A percentile compares a stretch with the other conserved stretches of the same genome.
phyloP scores from a whole-genome alignment of 2,329 filamentous ascomycete species.

The Colletotrichum godetiae region DNA sequence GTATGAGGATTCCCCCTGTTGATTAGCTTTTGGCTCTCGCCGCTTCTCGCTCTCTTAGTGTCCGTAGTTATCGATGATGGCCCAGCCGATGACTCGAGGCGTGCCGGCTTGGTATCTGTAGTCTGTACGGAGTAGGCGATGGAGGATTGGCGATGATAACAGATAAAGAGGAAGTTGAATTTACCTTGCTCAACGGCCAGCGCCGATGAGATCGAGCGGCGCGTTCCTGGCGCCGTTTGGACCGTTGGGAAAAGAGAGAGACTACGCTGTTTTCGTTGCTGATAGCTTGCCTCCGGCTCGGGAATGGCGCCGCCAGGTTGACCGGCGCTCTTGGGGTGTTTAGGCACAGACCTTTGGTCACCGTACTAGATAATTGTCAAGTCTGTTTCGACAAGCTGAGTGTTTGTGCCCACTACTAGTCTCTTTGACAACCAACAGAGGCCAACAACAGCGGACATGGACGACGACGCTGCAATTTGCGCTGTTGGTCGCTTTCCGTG shows the following conservation, averaged over 20 bases:
- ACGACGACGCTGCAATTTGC: not conserved
- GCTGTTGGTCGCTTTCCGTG: not conserved
- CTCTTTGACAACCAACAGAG: not conserved
- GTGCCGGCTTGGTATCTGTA: not conserved
- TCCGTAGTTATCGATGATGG: not conserved
- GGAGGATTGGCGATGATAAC: not conserved
- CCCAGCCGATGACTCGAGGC: not conserved
- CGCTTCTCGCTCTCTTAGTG: not conserved
- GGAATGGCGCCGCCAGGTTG: not conserved
- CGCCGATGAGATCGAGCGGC: slow-evolving; percentile 10
- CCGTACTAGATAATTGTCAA: too few relatives aligned
- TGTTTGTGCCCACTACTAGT: not conserved
- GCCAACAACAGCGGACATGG: not conserved
- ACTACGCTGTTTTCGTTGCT: not conserved
- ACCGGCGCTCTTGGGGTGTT: not conserved
- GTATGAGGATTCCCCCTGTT: not conserved
- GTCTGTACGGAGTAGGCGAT: too few relatives aligned
- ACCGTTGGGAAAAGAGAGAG: not conserved
- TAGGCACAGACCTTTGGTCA: not conserved
- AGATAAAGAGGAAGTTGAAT: not conserved
- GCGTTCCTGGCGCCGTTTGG: slow-evolving; percentile 6
- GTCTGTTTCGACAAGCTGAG: not conserved
- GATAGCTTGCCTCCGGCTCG: not conserved
- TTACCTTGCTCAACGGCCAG: slow-evolving; percentile 22
- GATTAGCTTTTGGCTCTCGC: slow-evolving; percentile 1